Percentiles rank a stretch among this genome's conserved stretches.
Conservation (phyloP, 2,329 filamentous ascomycete species). For the Biscogniauxia sp. region DNA sequence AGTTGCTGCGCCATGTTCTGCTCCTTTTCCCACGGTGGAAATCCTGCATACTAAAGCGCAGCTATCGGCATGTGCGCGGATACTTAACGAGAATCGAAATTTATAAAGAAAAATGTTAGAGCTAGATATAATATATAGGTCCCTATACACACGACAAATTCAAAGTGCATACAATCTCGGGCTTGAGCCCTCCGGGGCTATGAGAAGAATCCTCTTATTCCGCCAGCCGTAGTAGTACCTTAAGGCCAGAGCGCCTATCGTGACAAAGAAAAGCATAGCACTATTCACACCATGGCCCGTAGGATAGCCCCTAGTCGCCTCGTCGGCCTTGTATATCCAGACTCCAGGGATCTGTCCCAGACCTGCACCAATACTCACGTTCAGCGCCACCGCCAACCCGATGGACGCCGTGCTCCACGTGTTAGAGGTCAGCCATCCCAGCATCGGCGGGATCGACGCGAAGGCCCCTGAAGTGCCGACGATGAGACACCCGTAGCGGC, state of each 20-base stretch:
- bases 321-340: constrained; percentile 69
- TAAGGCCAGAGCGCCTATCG: constrained; percentile 34
- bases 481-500: constrained; percentile 69
- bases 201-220: constrained; percentile 38
- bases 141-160: background rate
- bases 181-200: constrained; percentile 30
- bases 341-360: constrained; percentile 70
- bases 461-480: constrained; percentile 66
- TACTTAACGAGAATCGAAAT: no score
- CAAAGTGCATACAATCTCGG: constrained; percentile 40
- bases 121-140: no score
- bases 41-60: no score
- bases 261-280: constrained; percentile 36
- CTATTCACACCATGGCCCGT: constrained; percentile 63
- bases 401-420: constrained; percentile 62
- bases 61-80: no score
- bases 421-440: constrained; percentile 70
- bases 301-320: constrained; percentile 60
- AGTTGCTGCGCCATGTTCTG: no score
- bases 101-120: no score
- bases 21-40: no score
- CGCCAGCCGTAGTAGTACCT: constrained; percentile 54
- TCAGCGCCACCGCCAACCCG: constrained; percentile 68
- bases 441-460: constrained; percentile 65
- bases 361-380: constrained; percentile 64